phyloP scores from a whole-genome alignment of 129 eudicot species.

The Kitagawia praeruptora region DNA sequence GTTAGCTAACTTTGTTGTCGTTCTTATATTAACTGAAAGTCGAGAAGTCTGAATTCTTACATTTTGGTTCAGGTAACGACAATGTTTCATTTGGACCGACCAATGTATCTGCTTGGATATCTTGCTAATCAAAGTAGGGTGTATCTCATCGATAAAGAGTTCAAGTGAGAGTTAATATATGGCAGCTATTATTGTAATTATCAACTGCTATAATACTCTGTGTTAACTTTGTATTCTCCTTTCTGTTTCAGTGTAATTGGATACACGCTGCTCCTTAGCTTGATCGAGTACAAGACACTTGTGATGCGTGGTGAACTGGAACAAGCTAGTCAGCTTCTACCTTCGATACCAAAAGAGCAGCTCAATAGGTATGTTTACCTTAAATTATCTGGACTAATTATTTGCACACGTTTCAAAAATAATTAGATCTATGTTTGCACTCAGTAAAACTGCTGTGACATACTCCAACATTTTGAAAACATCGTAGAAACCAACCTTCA shows the following conservation, averaged over 20 bases:
- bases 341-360: constrained; percentile 87
- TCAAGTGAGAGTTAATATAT: constrained; percentile 71
- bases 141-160: constrained; percentile 92
- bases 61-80: constrained; percentile 70
- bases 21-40: neutral
- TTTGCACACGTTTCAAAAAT: neutral
- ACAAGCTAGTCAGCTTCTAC: constrained; percentile 71
- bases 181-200: constrained; percentile 3
- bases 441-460: neutral
- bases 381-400: neutral
- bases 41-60: neutral
- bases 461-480: neutral
- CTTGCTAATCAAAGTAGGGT: constrained; percentile 94
- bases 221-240: constrained; percentile 7
- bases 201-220: constrained; percentile 7
- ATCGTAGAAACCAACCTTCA: neutral
- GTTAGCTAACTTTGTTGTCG: neutral
- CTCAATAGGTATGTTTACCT: constrained; percentile 56
- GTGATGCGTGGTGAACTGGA: constrained; percentile 99
- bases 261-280: constrained; percentile 83
- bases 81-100: constrained; percentile 97
- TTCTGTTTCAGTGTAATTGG: constrained; percentile 68
- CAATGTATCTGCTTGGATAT: constrained; percentile 96
- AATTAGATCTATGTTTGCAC: neutral
- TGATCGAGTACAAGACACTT: constrained; percentile 97